Evolutionary conservation across 345 rosid genomes (phyloP), one percentile per base, ranked within the genome.

Genomic region (Euphorbia tirucalli): DNA sequence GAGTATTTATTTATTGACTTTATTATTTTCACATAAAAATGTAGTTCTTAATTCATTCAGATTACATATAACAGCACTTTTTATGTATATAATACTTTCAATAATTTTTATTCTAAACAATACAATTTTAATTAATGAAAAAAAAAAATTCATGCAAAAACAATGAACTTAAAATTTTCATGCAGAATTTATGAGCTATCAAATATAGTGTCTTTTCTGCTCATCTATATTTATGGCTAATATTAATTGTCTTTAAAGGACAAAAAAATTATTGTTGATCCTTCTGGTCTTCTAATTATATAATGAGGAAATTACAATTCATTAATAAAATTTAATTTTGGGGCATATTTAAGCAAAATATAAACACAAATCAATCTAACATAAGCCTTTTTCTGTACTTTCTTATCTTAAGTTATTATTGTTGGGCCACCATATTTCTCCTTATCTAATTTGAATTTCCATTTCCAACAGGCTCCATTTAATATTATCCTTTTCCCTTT

Each of bases 151-250:
- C 73, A 59, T 70, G 56, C 57, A 70, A 60, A 48, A 60, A 70
- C 65, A 30, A 70, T 30, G 74, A 46, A 39, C 7, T 10, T 7
- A 41, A 55, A 43, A 19, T 60, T 59, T 8, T 43, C 66, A 70
- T 70, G 46, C 66, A 30, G 22, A 58, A 11, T 19, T 31, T 14
- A 13, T 60, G 74, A 70, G 46, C 66, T 60, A 70, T 70, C 66
- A 70, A 44, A 58, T 50, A 48, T 7, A 30, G 59, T 68, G 52
- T 13, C 16, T 46, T 46, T 46, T 46, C 52, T 13, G 16, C 52
- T 46, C 52, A 46, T 46, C 52, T 46, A 16, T 46, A 46, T 46
- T 46, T 6, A 16, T 46, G 52, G 52, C 52, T 46, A 46, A 8
- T 46, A 46, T 46, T 16, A 8, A 46, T 46, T 13, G 18, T 46